Evolutionary conservation across 371 early-diverging fungal species (phyloP).

Genomic region (Apophysomyces ossiformis): DNA sequence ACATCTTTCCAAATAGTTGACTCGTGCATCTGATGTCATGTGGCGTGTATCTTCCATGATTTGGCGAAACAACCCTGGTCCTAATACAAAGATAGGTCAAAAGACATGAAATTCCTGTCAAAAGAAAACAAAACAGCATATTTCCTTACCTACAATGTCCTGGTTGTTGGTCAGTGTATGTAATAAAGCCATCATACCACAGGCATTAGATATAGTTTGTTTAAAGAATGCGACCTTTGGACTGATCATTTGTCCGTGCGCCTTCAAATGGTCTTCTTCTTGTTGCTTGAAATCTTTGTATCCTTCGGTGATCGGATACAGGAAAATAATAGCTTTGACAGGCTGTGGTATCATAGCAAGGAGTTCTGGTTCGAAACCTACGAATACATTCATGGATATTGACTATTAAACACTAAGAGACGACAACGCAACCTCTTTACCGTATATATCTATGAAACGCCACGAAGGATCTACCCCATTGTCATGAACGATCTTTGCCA

Average conservation of each 20-base stretch:
- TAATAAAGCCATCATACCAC: conserved; percentile 80
- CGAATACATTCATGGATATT: background rate
- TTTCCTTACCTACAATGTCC: conserved; percentile 31
- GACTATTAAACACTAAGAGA: background rate
- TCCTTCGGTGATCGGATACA: conserved; percentile 64
- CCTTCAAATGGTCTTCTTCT: conserved; percentile 50
- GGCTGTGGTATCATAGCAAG: conserved; percentile 79
- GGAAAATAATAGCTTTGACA: conserved; percentile 74
- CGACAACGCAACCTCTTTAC: conserved; percentile 19
- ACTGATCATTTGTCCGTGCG: conserved; percentile 49
- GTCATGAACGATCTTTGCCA: conserved; percentile 54
- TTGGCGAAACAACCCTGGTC: conserved; percentile 56
- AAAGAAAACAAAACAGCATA: background rate
- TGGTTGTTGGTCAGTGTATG: conserved; percentile 69
- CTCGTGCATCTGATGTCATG: conserved; percentile 70
- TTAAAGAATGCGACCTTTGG: conserved; percentile 69
- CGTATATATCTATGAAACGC: conserved; percentile 68
- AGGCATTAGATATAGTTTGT: conserved; percentile 91
- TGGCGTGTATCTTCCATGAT: conserved; percentile 60
- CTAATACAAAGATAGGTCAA: conserved; percentile 15
- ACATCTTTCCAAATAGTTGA: conserved; percentile 62
- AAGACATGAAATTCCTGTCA: background rate
- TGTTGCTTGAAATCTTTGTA: conserved; percentile 57
- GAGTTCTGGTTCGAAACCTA: conserved; percentile 78
- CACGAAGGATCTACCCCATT: conserved; percentile 59